Evolutionary conservation across 129 eudicot genomes (phyloP).

Genomic region (Flaveria sonorensis): DNA sequence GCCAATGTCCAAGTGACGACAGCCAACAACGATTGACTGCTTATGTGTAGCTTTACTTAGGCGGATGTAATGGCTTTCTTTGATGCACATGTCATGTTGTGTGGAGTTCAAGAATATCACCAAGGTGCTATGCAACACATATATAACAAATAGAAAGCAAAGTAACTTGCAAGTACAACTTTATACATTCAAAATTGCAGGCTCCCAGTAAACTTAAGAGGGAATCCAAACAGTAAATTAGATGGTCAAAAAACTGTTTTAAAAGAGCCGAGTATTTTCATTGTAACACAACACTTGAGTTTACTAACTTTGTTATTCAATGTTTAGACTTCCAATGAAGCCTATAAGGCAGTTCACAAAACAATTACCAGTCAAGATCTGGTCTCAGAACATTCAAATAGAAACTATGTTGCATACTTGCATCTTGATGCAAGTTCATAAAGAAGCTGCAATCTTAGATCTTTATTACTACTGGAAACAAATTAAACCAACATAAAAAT

Average conservation of each 20-base stretch:
- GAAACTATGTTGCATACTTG: neutral
- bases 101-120: too few relatives aligned
- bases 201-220: too few relatives aligned
- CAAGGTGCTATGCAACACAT: too few relatives aligned
- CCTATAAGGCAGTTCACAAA: slow-evolving; percentile 15
- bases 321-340: slow-evolving; percentile 17
- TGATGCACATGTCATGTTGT: too few relatives aligned
- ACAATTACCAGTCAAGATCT: slow-evolving; percentile 3
- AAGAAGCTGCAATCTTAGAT: slow-evolving; percentile 27
- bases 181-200: too few relatives aligned
- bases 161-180: neutral
- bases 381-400: slow-evolving; percentile 4
- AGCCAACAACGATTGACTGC: too few relatives aligned
- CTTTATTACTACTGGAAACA: slow-evolving; percentile 35
- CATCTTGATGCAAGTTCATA: slow-evolving; percentile 32
- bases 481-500: slow-evolving; percentile 11
- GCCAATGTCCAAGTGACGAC: too few relatives aligned
- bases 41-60: too few relatives aligned
- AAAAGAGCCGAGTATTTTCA: neutral
- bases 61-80: too few relatives aligned
- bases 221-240: neutral
- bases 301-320: neutral
- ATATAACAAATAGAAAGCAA: too few relatives aligned
- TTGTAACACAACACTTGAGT: neutral
- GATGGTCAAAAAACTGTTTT: neutral